Evolutionary conservation across 768 basidiomycete species (phyloP), one percentile per base, ranked within the genome.

Genomic region (Mycena albidolilacea): DNA sequence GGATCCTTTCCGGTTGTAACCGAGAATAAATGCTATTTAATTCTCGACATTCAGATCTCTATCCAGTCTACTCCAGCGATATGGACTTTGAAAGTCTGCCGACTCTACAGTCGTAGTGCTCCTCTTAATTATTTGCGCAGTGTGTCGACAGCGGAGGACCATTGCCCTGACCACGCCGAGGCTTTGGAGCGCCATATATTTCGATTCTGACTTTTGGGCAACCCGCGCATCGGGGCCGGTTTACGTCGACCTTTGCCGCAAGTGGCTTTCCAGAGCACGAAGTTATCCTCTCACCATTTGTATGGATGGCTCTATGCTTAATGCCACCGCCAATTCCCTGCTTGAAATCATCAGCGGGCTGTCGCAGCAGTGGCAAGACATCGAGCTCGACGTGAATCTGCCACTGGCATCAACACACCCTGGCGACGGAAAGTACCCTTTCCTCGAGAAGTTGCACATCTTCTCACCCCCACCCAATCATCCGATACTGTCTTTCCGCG

Each of bases 381-480:
- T 41, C 10, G 39, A 60, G 38, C 3, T 41, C n/a, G n/a, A 10
- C n/a, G 17, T 7, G 9, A 7, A 5, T 38, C 7, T 21, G 8
- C 38, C n/a, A n/a, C n/a, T n/a, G n/a, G n/a, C 38, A 21, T 39
- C 5, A 17, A 41, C 17, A n/a, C 38, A 41, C 7, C 58, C 58
- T 39, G 9, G 9, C 37, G 38, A 60, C 7, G 58, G 58, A 12
- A 41, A 39, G 7, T 60, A 60, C 10, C 58, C 67, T 41, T 46
- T 50, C 12, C 59, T 68, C 30, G 67, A 68, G 67, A 52, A 39
- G 67, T 23, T 68, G 41, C 8, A 10, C 43, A 8, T 66, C 7
- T 3, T 1, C 2, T 3, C 3, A 10, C 17, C 17, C 37, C 12
- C 5, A 21, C 17, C 37, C 17, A 23, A 60, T 19, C 38, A 11